phyloP scores from a whole-genome alignment of 768 basidiomycete species.

The Suillus weaverae region DNA sequence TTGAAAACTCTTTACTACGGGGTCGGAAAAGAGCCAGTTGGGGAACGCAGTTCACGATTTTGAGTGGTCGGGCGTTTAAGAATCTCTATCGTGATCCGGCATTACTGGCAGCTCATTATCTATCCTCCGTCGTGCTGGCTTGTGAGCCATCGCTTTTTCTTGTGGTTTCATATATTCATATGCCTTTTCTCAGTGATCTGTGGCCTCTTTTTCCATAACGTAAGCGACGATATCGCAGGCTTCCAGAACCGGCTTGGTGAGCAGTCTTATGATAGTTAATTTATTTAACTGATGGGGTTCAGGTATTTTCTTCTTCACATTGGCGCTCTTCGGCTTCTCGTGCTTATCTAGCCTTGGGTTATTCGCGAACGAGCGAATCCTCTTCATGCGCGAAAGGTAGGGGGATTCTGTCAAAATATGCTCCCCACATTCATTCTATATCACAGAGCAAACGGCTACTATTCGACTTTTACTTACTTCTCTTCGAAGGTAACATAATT shows the following conservation, averaged over 20 bases:
- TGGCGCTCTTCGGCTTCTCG: slow-evolving; percentile 97
- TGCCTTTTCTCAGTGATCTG: slow-evolving; percentile 63
- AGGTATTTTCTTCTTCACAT: slow-evolving; percentile 96
- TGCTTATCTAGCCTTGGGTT: slow-evolving; percentile 91
- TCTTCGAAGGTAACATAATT: slow-evolving; percentile 69
- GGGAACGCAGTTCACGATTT: slow-evolving; percentile 88
- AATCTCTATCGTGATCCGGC: slow-evolving; percentile 96
- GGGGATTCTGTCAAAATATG: neutral
- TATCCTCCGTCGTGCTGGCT: slow-evolving; percentile 80
- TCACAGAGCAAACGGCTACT: slow-evolving; percentile 91
- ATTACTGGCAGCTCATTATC: slow-evolving; percentile 87
- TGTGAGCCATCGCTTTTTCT: slow-evolving; percentile 47
- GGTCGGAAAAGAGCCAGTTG: slow-evolving; percentile 82
- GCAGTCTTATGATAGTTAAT: slow-evolving; percentile 11
- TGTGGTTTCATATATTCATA: slow-evolving; percentile 8
- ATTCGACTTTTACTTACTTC: slow-evolving; percentile 96
- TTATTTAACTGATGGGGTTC: slow-evolving; percentile 9
- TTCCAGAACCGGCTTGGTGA: slow-evolving; percentile 94
- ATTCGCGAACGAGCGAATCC: slow-evolving; percentile 91
- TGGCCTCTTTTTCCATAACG: slow-evolving; percentile 89
- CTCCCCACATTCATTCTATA: neutral
- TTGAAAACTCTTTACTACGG: slow-evolving; percentile 66
- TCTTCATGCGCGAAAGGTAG: slow-evolving; percentile 98
- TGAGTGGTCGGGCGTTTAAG: slow-evolving; percentile 97
- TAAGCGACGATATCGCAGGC: slow-evolving; percentile 91